Evolutionary conservation across 345 rosid species (phyloP).

Genomic region (Clausena lansium): DNA sequence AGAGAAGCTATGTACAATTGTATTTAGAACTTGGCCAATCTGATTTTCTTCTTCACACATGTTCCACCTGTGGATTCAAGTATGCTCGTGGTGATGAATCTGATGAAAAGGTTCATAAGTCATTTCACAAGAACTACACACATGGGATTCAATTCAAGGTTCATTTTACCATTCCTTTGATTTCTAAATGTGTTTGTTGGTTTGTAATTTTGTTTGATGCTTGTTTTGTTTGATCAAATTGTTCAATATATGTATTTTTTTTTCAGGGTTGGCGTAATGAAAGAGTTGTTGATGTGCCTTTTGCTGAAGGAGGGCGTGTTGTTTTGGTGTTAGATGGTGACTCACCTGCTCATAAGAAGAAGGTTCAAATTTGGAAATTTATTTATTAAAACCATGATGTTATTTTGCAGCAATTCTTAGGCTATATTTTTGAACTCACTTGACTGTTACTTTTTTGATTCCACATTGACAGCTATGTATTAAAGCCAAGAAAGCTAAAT

Average conservation of each 20-base stretch:
- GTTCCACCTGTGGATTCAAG: constrained; percentile 53
- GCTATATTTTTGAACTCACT: no score
- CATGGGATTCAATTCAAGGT: constrained; percentile 80
- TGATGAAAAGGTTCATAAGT: constrained; percentile 73
- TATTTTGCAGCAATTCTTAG: not conserved
- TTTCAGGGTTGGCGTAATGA: constrained; percentile 65
- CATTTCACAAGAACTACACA: constrained; percentile 62
- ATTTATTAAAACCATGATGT: not conserved
- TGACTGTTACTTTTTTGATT: no score
- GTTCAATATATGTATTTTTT: not conserved
- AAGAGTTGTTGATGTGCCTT: constrained; percentile 44
- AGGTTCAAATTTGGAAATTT: constrained; percentile 39
- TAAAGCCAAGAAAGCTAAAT: no score
- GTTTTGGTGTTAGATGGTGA: constrained; percentile 55
- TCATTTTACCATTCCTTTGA: not conserved
- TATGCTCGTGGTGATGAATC: constrained; percentile 69
- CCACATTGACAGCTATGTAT: no score
- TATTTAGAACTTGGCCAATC: constrained; percentile 86
- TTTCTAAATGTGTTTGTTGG: not conserved
- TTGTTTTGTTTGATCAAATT: constrained; percentile 8
- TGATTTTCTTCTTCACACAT: constrained; percentile 70
- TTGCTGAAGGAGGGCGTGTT: constrained; percentile 38
- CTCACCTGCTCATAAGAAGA: constrained; percentile 54
- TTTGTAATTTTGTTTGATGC: not conserved
- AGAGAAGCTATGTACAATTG: constrained; percentile 75